Base-by-base conservation (phyloP, 2,329 filamentous ascomycete species). In the Colletotrichum sp. region DNA sequence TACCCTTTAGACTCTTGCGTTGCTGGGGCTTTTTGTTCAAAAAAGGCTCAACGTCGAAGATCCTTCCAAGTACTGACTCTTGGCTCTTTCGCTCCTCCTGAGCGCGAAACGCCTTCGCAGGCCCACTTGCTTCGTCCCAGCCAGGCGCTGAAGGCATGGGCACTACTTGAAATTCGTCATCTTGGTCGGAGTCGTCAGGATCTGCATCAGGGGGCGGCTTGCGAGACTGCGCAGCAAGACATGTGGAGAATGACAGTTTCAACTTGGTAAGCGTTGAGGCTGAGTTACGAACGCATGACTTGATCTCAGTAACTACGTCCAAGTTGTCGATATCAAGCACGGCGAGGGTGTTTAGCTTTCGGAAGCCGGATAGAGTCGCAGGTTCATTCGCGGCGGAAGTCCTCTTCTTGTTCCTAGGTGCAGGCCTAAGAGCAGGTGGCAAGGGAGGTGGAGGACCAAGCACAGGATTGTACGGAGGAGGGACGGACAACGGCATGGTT, bases 301-400 rank as follows among this genome's bases (percentile, higher is more conserved):
- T 89, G 76, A 93, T 85, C 81, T 93, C 92, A 3, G 86, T 81
- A 15, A 92, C 79, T 36, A 91, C 84, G 39, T 92, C 90, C 6
- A 92, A 84, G 32, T 84, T 87, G 75, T 93, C 92, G 68, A 93
- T 92, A 77, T 93, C 92, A 39, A 93, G 84, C 8, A 93, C 84
- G 6, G 88, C 84, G 16, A 93, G 83, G 6, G 81, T 88, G 77
- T 87, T 89, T 16, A 93, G 84, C 49, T 87, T 86, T 65, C 86
- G 89, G 83, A 93, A 93, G 0, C 88, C 90, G 1, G 90, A 90
- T 7, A 93, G 81, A 0, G 90, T 92, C 2, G 88, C 86, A 4
- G 89, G 89, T 13, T 88, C 86, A n/a, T 84, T 83, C 6, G 79
- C 62, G 10, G 75, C 78, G 52, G 9, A 79, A 65, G 59, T 84